Base-by-base conservation (phyloP, 2,329 filamentous ascomycete genomes). In the Byssoonygena ceratinophila region DNA sequence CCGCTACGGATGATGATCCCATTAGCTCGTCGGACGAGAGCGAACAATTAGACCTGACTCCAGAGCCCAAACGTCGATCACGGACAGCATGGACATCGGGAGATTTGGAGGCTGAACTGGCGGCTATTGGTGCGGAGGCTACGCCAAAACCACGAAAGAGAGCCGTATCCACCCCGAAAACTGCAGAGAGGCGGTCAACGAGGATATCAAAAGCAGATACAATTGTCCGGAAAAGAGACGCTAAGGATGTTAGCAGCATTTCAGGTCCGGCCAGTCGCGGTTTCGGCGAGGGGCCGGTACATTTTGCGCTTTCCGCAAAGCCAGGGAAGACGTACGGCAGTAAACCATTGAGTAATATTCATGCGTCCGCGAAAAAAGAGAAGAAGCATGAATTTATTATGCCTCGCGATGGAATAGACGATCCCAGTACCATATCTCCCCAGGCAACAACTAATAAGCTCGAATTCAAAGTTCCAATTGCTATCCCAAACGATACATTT, bases 1-100 rank as follows among this genome's bases (percentile, higher is more conserved):
- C 64, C 2, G 65, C 59, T 4, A 68, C 61, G 11, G 64, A 69
- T 34, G 66, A 65, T 46, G 66, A 66, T 12, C 68, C 67, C 2
- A 20, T 65, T 3, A 68, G 66, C 51, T 66, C 64, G 1, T 64
- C 55, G 22, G 63, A 66, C 16, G 66, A 67, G 11, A 62, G 65
- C 14, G 43, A 43, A 7, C 37, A 51, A 27, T 52, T 36, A 40
- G 59, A 23, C n/a, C 4, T 37, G n/a, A 51, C 53, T 7, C 52
- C 54, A 7, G 46, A 46, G 2, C 40, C 54, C 7, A 50, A 46
- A n/a, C 45, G 48, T 25, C 37, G 39, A 43, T 8, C 25, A 23
- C 27, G 37, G 4, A 34, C 25, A 8, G 4, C 11, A 11, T 34
- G 18, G 25, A 40, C 11, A 22, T 27, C 54, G 16, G 41, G 16